These are phyloP conservation scores for Leucaena leucocephala DNA, from an alignment of 306 rosid species.

Conservation along the genomic window DNA sequence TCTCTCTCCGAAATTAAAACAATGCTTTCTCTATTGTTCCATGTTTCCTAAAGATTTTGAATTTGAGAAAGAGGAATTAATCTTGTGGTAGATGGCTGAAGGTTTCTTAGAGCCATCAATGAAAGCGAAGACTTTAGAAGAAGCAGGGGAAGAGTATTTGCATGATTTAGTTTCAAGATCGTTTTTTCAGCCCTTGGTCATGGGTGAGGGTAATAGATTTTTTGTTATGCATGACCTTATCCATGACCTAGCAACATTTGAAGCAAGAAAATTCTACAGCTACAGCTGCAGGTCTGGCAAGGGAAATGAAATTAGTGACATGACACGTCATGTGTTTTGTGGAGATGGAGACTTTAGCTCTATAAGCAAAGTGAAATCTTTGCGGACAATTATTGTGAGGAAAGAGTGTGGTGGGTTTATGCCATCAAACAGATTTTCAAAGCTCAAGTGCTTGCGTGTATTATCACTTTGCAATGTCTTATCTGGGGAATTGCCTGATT, in stretches of 20 bases:
- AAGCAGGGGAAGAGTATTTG: slow-evolving; percentile 22
- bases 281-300: too few relatives aligned
- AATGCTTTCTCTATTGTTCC: slow-evolving; percentile 31
- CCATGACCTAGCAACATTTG: slow-evolving; percentile 19
- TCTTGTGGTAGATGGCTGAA: slow-evolving; percentile 41
- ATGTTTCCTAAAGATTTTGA: slow-evolving; percentile 24
- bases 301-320: neutral
- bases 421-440: neutral
- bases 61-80: slow-evolving; percentile 6
- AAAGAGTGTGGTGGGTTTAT: neutral
- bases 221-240: slow-evolving; percentile 42
- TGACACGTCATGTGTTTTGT: slow-evolving; percentile 12
- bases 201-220: accelerated
- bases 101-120: slow-evolving; percentile 8
- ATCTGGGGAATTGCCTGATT: neutral
- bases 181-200: slow-evolving; percentile 22
- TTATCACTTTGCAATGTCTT: neutral
- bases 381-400: slow-evolving; percentile 23
- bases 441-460: neutral
- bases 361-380: neutral
- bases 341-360: neutral
- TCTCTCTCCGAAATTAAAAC: slow-evolving; percentile 28
- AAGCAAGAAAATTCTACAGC: slow-evolving; percentile 14
- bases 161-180: slow-evolving; percentile 27
- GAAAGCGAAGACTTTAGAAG: neutral